phyloP scores from a whole-genome alignment of 2,329 filamentous ascomycete genomes.

The Ascochyta rabiei region DNA sequence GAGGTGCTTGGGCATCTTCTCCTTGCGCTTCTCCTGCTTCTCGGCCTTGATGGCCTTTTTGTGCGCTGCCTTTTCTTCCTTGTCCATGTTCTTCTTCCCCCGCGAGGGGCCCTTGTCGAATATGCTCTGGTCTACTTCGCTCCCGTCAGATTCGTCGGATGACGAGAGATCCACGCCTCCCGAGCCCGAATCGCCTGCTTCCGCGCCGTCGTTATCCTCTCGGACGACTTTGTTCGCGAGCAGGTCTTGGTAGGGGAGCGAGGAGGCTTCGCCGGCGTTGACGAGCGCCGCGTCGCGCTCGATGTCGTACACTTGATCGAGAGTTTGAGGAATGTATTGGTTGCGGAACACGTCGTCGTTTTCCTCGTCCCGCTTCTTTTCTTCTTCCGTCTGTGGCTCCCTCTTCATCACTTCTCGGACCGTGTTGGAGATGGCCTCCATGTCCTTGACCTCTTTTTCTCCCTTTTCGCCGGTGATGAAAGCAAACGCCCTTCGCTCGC shows the following conservation, averaged over 20 bases:
- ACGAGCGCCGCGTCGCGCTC: conserved; percentile 87
- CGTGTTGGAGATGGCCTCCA: conserved; percentile 64
- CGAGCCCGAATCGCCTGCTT: neutral
- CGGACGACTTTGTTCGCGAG: conserved; percentile 69
- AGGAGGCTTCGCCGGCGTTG: conserved; percentile 71
- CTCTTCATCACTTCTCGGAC: conserved; percentile 72
- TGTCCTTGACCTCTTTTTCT: conserved; percentile 57
- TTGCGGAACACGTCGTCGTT: conserved; percentile 93
- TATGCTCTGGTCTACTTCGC: conserved; percentile 39
- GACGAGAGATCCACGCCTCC: conserved; percentile 16
- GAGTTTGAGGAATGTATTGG: conserved; percentile 93
- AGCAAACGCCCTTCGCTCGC: conserved; percentile 80
- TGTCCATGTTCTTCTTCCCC: conserved; percentile 75
- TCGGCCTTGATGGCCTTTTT: conserved; percentile 94
- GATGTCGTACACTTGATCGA: conserved; percentile 95
- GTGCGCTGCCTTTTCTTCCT: conserved; percentile 86
- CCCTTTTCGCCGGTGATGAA: conserved; percentile 75
- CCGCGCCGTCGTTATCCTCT: conserved; percentile 47
- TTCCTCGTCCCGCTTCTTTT: conserved; percentile 64
- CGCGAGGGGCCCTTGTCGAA: conserved; percentile 44
- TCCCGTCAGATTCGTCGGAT: conserved; percentile 26
- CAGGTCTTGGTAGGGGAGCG: conserved; percentile 85
- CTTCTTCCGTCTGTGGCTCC: conserved; percentile 56
- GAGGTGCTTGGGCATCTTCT: conserved; percentile 94
- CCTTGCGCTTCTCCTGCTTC: conserved; percentile 89